Percentiles rank a stretch among this genome's conserved stretches.
Conservation (phyloP, 495 filamentous ascomycete species). For the Xylaria cubensis region DNA sequence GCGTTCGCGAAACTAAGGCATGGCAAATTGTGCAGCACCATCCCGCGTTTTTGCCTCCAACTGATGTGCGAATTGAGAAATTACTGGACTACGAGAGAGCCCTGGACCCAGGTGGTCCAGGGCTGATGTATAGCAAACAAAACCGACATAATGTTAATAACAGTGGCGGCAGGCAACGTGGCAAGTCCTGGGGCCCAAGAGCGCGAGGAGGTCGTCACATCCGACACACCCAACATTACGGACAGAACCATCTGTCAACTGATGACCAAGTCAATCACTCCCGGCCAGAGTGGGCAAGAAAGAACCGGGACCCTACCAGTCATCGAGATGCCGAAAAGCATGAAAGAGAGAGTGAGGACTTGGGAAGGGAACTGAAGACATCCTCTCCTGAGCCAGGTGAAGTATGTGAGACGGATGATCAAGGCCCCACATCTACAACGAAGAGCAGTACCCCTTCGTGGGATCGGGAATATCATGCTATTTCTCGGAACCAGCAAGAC, state of each 20-base stretch:
- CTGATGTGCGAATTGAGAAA: conserved; percentile 32
- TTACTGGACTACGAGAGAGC: conserved; percentile 34
- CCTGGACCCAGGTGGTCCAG: not conserved
- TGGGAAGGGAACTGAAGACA: not conserved
- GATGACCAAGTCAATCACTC: not conserved
- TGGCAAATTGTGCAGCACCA: conserved; percentile 56
- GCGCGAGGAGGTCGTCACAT: conserved; percentile 3
- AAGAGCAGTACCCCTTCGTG: conserved; percentile 10
- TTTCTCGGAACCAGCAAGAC: not conserved
- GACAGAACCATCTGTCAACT: not conserved
- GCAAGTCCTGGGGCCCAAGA: not conserved
- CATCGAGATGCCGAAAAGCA: not conserved
- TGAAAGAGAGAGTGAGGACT: not conserved
- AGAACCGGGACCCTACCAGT: not conserved
- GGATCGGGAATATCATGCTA: not conserved
- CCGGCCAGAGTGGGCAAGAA: not conserved
- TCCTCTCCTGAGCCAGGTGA: conserved; percentile 42
- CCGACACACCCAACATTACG: not conserved
- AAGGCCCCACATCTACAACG: conserved; percentile 28
- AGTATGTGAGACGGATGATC: conserved; percentile 32
- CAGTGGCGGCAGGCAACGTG: not conserved
- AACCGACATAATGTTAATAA: not conserved
- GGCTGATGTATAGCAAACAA: conserved; percentile 7
- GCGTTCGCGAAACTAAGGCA: conserved; percentile 48
- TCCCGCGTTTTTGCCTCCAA: conserved; percentile 49